A percentile compares a stretch with the other conserved stretches of the same genome.
phyloP scores from a whole-genome alignment of 805 yeast species.

The Starmerella kuoi region DNA sequence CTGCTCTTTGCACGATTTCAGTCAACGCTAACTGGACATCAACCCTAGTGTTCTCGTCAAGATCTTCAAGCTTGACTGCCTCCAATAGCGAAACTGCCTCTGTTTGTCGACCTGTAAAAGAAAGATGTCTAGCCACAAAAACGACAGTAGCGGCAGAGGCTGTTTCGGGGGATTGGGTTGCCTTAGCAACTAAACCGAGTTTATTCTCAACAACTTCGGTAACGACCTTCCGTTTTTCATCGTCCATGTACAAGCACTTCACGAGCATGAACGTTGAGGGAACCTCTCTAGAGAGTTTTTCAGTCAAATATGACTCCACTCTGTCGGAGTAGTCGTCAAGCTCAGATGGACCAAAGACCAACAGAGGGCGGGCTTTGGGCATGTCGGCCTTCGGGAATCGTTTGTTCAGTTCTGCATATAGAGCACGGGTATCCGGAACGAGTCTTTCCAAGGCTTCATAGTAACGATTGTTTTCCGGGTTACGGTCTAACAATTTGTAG shows the following conservation, averaged over 20 bases:
- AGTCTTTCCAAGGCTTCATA: constrained; percentile 50
- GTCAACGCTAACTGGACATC: constrained; percentile 76
- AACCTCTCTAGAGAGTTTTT: constrained; percentile 64
- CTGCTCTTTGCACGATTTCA: constrained; percentile 60
- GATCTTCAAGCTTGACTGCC: constrained; percentile 37
- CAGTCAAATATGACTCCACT: constrained; percentile 43
- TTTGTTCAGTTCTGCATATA: constrained; percentile 52
- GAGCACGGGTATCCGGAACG: constrained; percentile 34
- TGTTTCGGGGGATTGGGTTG: constrained; percentile 19
- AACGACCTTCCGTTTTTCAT: constrained; percentile 3
- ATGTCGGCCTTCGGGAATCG: constrained; percentile 80
- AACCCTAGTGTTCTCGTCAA: constrained; percentile 35
- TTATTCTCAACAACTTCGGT: constrained; percentile 8
- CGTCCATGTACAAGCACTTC: constrained; percentile 35
- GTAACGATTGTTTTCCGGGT: constrained; percentile 66
- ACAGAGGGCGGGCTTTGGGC: constrained; percentile 62
- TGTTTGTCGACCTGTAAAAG: constrained; percentile 41
- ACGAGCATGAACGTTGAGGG: constrained; percentile 83
- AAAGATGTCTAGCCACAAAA: constrained; percentile 45
- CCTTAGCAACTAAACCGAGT: not conserved
- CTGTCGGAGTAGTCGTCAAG: constrained; percentile 25
- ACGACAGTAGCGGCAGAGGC: constrained; percentile 13
- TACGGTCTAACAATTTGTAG: constrained; percentile 62
- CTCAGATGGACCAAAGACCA: constrained; percentile 34
- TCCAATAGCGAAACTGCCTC: constrained; percentile 49